Percentiles rank a stretch among this genome's conserved stretches.
phyloP scores from a whole-genome alignment of 192 early-diverging fungal species.

The Coemansia sp. region DNA sequence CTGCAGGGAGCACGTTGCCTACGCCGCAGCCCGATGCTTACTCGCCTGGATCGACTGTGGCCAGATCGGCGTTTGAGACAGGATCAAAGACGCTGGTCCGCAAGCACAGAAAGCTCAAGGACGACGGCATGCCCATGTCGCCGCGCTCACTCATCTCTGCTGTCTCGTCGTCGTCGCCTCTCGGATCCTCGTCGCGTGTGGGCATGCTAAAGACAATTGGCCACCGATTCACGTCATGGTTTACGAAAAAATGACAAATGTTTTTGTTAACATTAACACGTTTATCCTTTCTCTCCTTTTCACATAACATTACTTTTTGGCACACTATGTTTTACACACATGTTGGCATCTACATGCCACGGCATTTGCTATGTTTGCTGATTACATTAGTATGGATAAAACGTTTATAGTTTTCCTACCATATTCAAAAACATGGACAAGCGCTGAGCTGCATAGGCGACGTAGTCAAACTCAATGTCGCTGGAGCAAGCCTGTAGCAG shows the following conservation, averaged over 20 bases:
- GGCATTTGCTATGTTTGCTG: too few species aligned
- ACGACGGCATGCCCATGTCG: slow-evolving; percentile 18
- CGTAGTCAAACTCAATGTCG: slow-evolving; percentile 77
- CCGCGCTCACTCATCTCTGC: slow-evolving; percentile 38
- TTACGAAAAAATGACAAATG: slow-evolving; percentile 25
- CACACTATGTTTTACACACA: too few species aligned
- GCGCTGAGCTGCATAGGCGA: slow-evolving; percentile 62
- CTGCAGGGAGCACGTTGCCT: not conserved
- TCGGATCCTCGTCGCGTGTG: slow-evolving; percentile 16
- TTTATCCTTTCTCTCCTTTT: not conserved
- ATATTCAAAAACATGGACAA: slow-evolving; percentile 46
- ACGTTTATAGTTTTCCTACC: slow-evolving; percentile 12
- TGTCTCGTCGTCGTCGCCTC: slow-evolving; percentile 33
- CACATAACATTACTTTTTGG: not conserved
- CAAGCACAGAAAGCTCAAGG: slow-evolving; percentile 10
- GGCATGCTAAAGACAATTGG: slow-evolving; percentile 30
- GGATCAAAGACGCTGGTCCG: slow-evolving; percentile 25
- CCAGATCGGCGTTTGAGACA: slow-evolving; percentile 28
- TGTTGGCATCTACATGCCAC: too few species aligned
- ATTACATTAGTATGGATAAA: too few species aligned
- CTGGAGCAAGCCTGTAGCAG: slow-evolving; percentile 71
- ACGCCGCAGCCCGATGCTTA: not conserved
- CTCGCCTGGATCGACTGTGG: slow-evolving; percentile 16
- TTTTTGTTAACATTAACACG: not conserved
- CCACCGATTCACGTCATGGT: slow-evolving; percentile 41